Evolutionary conservation across 2,329 filamentous ascomycete genomes (phyloP), one percentile per base, ranked within the genome.

Genomic region (Kalaharituber pfeilii): DNA sequence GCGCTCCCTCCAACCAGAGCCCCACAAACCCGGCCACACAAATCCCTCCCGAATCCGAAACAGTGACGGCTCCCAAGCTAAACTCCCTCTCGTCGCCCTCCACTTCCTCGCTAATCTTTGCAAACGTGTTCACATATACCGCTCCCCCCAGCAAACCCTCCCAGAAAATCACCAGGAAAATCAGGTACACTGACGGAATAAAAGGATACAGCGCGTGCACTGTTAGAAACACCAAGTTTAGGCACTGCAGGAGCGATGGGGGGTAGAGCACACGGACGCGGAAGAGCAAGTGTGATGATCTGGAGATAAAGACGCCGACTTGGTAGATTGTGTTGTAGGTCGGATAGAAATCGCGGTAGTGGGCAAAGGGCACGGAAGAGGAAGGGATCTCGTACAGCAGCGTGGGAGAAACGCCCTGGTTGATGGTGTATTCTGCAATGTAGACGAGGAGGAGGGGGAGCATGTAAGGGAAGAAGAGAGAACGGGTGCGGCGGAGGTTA

Each of bases 321-420:
- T 98, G 89, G 68, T 98, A 96, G 57, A 96, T 81, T 55, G 93
- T 88, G 59, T 84, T 84, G 68, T 98, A 98, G 58, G 89, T 86
- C 0, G 89, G 88, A 65, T 98, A 98, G 67, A 95, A 96, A 28
- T 81, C 82, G 39, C 89, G 81, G 66, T 81, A 91, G 61, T 86
- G 78, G 28, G 72, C 70, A 66, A 96, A 96, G 0, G 91, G 91
- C 1, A 84, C 82, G 9, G 76, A 69, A 1, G 74, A 66, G 0
- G 95, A 73, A 3, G 0, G 88, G 86, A 18, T 13, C 3, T 39
- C 33, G 66, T 94, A 98, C 3, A 98, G 76, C 0, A 96, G 73
- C 0, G 87, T 94, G 0, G 91, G 89, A 0, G 86, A 75, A 0
- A 96, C 86, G 30, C 88, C 89, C 71, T 94, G 88, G 70, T 96